Conservation (phyloP, 768 basidiomycete species). For the Leccinum ochraceum region DNA sequence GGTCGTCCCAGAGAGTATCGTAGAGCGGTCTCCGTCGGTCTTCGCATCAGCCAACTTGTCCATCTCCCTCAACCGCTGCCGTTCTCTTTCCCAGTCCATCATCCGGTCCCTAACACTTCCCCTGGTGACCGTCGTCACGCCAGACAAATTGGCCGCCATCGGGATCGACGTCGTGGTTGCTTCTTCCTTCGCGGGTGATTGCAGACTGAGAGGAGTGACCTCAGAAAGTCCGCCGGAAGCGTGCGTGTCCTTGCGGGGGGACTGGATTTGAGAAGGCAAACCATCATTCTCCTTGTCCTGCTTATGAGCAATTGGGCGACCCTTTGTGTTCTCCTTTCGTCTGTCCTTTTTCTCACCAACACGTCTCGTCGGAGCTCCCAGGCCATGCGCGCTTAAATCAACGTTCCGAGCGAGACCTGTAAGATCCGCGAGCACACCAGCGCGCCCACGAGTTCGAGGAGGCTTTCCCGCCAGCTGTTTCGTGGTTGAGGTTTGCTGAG, state of each 20-base stretch:
- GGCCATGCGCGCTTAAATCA: slow-evolving; percentile 31
- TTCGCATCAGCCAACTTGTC: slow-evolving; percentile 58
- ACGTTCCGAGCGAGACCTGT: slow-evolving; percentile 38
- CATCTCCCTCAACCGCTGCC: slow-evolving; percentile 69
- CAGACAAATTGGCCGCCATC: slow-evolving; percentile 20
- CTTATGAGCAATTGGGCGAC: slow-evolving; percentile 16
- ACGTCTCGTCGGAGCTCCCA: slow-evolving; percentile 20
- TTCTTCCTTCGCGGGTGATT: slow-evolving; percentile 19
- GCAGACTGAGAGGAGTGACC: slow-evolving; percentile 12
- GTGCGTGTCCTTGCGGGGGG: slow-evolving; percentile 11
- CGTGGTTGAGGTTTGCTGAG: slow-evolving; percentile 8
- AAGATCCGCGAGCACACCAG: slow-evolving; percentile 41
- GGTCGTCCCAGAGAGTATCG: slow-evolving; percentile 19
- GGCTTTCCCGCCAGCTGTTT: slow-evolving; percentile 33
- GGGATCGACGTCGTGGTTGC: slow-evolving; percentile 9
- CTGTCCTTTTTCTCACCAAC: slow-evolving; percentile 32
- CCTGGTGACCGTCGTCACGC: slow-evolving; percentile 19
- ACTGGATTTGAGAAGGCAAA: slow-evolving; percentile 2
- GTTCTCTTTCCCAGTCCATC: slow-evolving; percentile 75
- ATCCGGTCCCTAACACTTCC: slow-evolving; percentile 57
- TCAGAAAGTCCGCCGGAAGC: slow-evolving; percentile 2
- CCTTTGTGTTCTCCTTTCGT: slow-evolving; percentile 24
- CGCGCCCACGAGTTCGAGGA: slow-evolving; percentile 27
- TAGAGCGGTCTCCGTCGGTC: slow-evolving; percentile 39
- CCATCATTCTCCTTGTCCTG: slow-evolving; percentile 33